phyloP scores from a whole-genome alignment of 2,329 filamentous ascomycete species.

The Claviceps spartinae region DNA sequence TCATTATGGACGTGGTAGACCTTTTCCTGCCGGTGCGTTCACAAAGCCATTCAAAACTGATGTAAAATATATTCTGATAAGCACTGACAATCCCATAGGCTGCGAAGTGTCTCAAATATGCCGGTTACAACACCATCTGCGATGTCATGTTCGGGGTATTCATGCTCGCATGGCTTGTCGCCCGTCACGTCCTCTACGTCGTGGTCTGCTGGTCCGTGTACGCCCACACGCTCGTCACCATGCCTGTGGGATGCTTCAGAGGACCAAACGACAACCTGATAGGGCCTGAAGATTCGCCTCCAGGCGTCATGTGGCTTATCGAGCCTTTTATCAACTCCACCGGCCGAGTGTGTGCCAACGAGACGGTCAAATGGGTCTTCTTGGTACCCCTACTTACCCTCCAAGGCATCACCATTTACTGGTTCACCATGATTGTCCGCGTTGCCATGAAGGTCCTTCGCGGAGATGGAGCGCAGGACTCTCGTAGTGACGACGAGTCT shows the following conservation, averaged over 20 bases:
- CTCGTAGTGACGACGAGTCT: conserved; percentile 68
- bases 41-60: not conserved
- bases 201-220: conserved; percentile 74
- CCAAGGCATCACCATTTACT: conserved; percentile 68
- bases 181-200: conserved; percentile 70
- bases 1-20: conserved; percentile 89
- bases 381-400: conserved; percentile 61
- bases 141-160: conserved; percentile 78
- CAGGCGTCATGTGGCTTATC: conserved; percentile 48
- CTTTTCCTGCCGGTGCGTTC: conserved; percentile 65
- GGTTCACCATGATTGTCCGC: conserved; percentile 80
- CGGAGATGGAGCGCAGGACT: conserved; percentile 69
- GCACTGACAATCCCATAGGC: conserved; percentile 32
- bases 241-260: conserved; percentile 59
- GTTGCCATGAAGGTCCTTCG: conserved; percentile 70
- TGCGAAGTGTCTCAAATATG: conserved; percentile 89
- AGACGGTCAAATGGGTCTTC: conserved; percentile 64
- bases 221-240: conserved; percentile 45
- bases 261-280: conserved; percentile 41
- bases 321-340: conserved; percentile 60
- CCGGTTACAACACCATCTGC: conserved; percentile 61
- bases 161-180: conserved; percentile 69
- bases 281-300: conserved; percentile 36
- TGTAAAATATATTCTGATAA: not conserved
- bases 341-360: conserved; percentile 69